phyloP scores from a whole-genome alignment of 495 filamentous ascomycete species.

The Gamarada debralockiae region DNA sequence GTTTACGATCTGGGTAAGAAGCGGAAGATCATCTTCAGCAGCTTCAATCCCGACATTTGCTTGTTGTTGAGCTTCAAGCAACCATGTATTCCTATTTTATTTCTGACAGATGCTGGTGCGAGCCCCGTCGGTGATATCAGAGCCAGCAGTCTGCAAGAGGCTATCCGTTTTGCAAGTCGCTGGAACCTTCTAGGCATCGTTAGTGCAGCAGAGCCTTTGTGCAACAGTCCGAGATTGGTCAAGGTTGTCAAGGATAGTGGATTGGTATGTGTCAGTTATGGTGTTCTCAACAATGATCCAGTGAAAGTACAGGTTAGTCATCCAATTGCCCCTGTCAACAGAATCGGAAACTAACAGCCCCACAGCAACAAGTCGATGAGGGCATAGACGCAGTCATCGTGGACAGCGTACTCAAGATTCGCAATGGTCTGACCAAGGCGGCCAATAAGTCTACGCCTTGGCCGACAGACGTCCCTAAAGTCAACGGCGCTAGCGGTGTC shows the following conservation, averaged over 20 bases:
- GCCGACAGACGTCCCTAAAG: not conserved
- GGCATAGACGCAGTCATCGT: constrained; percentile 98
- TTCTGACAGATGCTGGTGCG: constrained; percentile 84
- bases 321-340: not conserved
- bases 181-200: constrained; percentile 97
- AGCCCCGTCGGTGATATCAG: constrained; percentile 72
- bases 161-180: constrained; percentile 83
- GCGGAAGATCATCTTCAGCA: constrained; percentile 89
- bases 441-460: constrained; percentile 4
- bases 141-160: constrained; percentile 91
- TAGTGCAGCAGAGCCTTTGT: constrained; percentile 75
- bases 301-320: constrained; percentile 72
- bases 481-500: not conserved
- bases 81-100: constrained; percentile 90
- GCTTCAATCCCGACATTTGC: constrained; percentile 96
- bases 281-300: constrained; percentile 80
- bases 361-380: constrained; percentile 82
- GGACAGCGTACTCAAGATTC: constrained; percentile 81
- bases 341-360: not conserved
- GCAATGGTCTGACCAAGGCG: constrained; percentile 41
- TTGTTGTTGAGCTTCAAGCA: constrained; percentile 92
- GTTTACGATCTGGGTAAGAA: constrained; percentile 73
- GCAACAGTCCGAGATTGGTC: constrained; percentile 84
- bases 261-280: constrained; percentile 95
- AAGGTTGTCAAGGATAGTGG: constrained; percentile 94